Conservation (phyloP, 2,329 filamentous ascomycete species). For the Amphichorda felina region DNA sequence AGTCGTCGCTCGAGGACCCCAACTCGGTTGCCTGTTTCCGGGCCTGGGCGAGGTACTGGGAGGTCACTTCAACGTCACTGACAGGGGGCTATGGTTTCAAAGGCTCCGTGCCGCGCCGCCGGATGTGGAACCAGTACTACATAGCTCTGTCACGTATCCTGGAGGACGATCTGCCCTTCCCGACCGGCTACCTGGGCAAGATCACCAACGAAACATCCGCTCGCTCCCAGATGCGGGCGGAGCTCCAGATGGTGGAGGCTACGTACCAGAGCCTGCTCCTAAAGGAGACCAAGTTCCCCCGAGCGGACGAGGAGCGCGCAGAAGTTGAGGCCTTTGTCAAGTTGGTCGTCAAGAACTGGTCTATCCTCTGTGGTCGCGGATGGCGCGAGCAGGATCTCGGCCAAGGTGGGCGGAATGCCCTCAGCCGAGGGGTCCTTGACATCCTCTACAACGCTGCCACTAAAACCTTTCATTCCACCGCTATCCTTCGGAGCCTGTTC, state of each 20-base stretch:
- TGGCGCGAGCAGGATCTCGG: conserved; percentile 78
- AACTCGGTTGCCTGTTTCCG: conserved; percentile 46
- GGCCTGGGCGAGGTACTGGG: conserved; percentile 62
- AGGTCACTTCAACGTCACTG: conserved; percentile 28
- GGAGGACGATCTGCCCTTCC: conserved; percentile 50
- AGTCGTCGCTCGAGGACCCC: conserved; percentile 36
- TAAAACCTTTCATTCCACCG: conserved; percentile 90
- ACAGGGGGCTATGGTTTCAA: conserved; percentile 46
- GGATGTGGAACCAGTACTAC: conserved; percentile 82
- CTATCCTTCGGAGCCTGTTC: conserved; percentile 78
- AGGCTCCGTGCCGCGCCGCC: conserved; percentile 47
- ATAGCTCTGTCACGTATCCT: conserved; percentile 65
- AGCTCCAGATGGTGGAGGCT: conserved; percentile 68
- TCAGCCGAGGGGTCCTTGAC: conserved; percentile 70
- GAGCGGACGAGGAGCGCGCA: conserved; percentile 63
- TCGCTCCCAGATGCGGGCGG: conserved; percentile 55
- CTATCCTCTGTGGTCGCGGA: conserved; percentile 61
- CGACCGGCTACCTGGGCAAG: conserved; percentile 30
- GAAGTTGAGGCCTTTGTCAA: conserved; percentile 77
- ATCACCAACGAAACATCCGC: conserved; percentile 36
- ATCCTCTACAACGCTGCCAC: conserved; percentile 83
- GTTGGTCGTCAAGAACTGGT: conserved; percentile 76
- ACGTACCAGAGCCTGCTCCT: conserved; percentile 72
- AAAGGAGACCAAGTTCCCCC: conserved; percentile 71
- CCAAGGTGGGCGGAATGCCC: conserved; percentile 62